Percentiles rank a stretch among this genome's conserved stretches.
These are phyloP conservation scores for Neurospora sp. DNA, from an alignment of 495 filamentous ascomycete species.

Conservation along the genomic window DNA sequence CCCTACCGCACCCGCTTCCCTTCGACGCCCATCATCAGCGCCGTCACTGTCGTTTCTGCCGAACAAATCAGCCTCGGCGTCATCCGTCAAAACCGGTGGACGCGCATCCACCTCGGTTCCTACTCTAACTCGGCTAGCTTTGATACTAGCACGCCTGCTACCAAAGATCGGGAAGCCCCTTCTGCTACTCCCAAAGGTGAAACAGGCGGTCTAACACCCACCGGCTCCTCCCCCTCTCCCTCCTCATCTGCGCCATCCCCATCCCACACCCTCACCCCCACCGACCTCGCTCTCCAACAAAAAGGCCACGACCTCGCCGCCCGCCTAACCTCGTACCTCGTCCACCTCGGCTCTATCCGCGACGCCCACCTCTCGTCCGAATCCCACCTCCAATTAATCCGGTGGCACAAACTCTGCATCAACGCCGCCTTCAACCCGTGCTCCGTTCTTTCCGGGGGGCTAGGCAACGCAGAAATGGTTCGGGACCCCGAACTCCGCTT, in stretches of 20 bases:
- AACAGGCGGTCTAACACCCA: constrained; percentile 6
- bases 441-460: constrained; percentile 45
- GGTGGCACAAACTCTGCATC: constrained; percentile 58
- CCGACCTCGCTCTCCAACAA: constrained; percentile 19
- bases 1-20: constrained; percentile 50
- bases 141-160: neutral
- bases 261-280: constrained; percentile 16
- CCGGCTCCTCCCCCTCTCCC: neutral
- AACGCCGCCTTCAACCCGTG: constrained; percentile 57
- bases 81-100: constrained; percentile 52
- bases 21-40: constrained; percentile 44
- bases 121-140: constrained; percentile 29
- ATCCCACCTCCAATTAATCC: constrained; percentile 42
- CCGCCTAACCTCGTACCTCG: constrained; percentile 28
- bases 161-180: neutral
- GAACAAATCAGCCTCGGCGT: constrained; percentile 39
- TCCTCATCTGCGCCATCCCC: constrained; percentile 13
- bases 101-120: constrained; percentile 46
- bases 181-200: neutral
- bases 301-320: constrained; percentile 15
- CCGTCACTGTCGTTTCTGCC: constrained; percentile 47
- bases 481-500: constrained; percentile 37
- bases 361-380: constrained; percentile 42
- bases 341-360: constrained; percentile 35
- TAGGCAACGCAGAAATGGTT: constrained; percentile 45